These are phyloP conservation scores for Aspergillus sclerotiicarbonarius DNA, from an alignment of 495 filamentous ascomycete species.

Conservation along the genomic window DNA sequence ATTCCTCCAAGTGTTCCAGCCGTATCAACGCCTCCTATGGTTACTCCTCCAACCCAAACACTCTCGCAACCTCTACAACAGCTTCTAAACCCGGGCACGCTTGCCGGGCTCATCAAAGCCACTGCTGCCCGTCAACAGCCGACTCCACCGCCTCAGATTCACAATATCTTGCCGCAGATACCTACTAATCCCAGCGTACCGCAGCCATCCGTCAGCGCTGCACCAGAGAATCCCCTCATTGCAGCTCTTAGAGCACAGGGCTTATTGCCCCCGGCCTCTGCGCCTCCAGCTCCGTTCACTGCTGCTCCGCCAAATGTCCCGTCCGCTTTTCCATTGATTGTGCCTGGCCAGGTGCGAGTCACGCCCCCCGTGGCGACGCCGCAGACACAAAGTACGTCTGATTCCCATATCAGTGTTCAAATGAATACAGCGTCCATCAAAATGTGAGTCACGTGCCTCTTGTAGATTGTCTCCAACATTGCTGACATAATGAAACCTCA, in stretches of 20 bases:
- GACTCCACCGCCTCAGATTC: slow-evolving; percentile 34
- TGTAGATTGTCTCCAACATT: not conserved
- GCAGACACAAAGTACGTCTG: slow-evolving; percentile 22
- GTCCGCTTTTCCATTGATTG: slow-evolving; percentile 37
- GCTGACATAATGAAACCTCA: slow-evolving; percentile 41
- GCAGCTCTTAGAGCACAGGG: slow-evolving; percentile 47
- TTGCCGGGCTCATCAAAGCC: slow-evolving; percentile 50
- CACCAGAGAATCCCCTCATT: slow-evolving; percentile 45
- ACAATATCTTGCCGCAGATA: slow-evolving; percentile 29
- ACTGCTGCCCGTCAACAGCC: slow-evolving; percentile 45
- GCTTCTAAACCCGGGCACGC: slow-evolving; percentile 45
- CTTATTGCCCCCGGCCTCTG: slow-evolving; percentile 41
- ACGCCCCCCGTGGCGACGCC: slow-evolving; percentile 35
- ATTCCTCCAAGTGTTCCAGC: slow-evolving; percentile 23
- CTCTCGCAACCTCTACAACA: slow-evolving; percentile 42
- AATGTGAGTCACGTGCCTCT: slow-evolving; percentile 54
- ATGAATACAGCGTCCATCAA: slow-evolving; percentile 74
- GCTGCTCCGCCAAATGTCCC: slow-evolving; percentile 22
- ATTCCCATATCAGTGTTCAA: slow-evolving; percentile 58
- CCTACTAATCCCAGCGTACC: slow-evolving; percentile 25
- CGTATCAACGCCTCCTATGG: slow-evolving; percentile 26
- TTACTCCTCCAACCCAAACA: slow-evolving; percentile 34
- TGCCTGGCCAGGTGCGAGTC: slow-evolving; percentile 40
- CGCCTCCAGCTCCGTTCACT: slow-evolving; percentile 26
- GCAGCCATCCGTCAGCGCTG: slow-evolving; percentile 22